These are phyloP conservation scores for Aspergillus ochraceus DNA, from an alignment of 2,329 filamentous ascomycete genomes.

Conservation along the genomic window DNA sequence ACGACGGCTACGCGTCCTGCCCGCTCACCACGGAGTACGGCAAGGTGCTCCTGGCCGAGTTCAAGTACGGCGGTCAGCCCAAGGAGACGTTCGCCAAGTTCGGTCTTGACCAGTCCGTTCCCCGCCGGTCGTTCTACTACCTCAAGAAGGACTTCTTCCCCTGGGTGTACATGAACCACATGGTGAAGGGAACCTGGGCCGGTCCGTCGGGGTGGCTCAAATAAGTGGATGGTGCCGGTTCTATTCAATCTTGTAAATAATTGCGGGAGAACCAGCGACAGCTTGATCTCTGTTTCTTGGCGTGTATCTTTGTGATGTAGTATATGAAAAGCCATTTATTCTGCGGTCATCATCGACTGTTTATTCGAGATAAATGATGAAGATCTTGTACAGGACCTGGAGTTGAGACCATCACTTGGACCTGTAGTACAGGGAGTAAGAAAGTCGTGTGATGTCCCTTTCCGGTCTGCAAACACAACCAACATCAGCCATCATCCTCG, in stretches of 20 bases:
- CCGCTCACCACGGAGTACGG: conserved; percentile 58
- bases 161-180: conserved; percentile 62
- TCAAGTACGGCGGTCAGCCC: conserved; percentile 63
- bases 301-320: background rate
- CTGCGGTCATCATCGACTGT: too few relatives aligned
- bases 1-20: conserved; percentile 60
- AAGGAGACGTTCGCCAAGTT: conserved; percentile 63
- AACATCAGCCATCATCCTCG: too few relatives aligned
- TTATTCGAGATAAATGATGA: too few relatives aligned
- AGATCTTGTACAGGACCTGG: too few relatives aligned
- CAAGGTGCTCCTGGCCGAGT: conserved; percentile 65
- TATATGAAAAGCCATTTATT: background rate
- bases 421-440: too few relatives aligned
- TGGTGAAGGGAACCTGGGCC: conserved; percentile 64
- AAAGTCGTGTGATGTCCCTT: too few relatives aligned
- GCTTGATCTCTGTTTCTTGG: too few relatives aligned
- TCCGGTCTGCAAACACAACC: too few relatives aligned
- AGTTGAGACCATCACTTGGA: too few relatives aligned
- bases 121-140: conserved; percentile 60
- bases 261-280: background rate
- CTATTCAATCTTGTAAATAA: background rate
- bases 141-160: conserved; percentile 69
- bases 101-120: conserved; percentile 58
- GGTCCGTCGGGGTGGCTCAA: conserved; percentile 56
- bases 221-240: background rate